A percentile compares a stretch with the other conserved stretches of the same genome.
These are phyloP conservation scores for Aspergillus phoenicis DNA, from an alignment of 2,329 filamentous ascomycete genomes.

Conservation along the genomic window DNA sequence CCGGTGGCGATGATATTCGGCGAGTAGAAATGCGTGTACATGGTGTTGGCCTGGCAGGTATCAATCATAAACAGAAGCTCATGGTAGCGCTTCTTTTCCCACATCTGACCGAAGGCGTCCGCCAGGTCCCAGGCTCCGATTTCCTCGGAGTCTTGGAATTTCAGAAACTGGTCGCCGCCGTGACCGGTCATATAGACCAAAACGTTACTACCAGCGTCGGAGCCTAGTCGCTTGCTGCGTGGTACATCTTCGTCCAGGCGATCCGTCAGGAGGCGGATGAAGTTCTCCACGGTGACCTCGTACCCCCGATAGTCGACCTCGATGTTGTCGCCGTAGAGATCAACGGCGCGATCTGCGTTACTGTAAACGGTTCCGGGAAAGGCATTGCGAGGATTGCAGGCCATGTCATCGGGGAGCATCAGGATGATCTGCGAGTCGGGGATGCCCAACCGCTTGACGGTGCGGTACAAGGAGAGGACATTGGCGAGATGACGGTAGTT, in stretches of 20 bases:
- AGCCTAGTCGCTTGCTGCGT: constrained; percentile 87
- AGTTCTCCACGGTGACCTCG: constrained; percentile 98
- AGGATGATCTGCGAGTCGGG: constrained; percentile 99
- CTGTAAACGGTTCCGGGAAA: constrained; percentile 98
- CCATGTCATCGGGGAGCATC: constrained; percentile 99
- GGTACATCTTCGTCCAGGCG: constrained; percentile 93
- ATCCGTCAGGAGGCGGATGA: constrained; percentile 92
- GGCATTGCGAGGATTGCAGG: constrained; percentile 96
- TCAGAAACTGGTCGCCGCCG: constrained; percentile 95
- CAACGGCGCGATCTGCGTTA: constrained; percentile 92
- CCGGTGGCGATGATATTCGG: constrained; percentile 98
- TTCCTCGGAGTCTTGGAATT: constrained; percentile 97
- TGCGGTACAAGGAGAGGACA: constrained; percentile 94
- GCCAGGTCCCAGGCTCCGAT: constrained; percentile 95
- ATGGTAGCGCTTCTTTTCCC: constrained; percentile 99
- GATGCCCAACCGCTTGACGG: constrained; percentile 95
- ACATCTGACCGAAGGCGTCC: constrained; percentile 99
- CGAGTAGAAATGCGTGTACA: constrained; percentile 98
- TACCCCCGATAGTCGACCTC: constrained; percentile 98
- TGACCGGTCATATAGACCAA: constrained; percentile 99
- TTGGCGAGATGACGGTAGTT: constrained; percentile 99
- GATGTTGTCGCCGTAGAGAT: constrained; percentile 97
- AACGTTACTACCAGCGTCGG: constrained; percentile 94
- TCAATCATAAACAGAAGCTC: constrained; percentile 99
- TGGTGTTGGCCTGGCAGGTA: constrained; percentile 98